These are phyloP conservation scores for Pleurotus cornucopiae DNA, from an alignment of 768 basidiomycete genomes.

Conservation along the genomic window DNA sequence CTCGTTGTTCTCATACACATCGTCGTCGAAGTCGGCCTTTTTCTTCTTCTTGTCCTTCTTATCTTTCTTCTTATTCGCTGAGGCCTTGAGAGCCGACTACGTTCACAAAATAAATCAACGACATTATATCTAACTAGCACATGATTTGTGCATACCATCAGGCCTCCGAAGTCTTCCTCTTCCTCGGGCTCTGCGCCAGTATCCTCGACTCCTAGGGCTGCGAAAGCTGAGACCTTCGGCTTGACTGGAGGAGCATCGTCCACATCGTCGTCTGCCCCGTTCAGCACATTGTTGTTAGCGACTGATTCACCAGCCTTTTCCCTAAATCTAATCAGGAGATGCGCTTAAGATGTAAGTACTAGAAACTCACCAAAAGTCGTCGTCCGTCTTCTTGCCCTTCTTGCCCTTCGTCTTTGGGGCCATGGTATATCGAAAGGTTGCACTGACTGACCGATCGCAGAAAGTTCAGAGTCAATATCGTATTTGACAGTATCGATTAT, in stretches of 20 bases:
- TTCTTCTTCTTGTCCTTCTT: conserved; percentile 47
- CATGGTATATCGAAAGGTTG: conserved; percentile 26
- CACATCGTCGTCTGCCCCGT: conserved; percentile 29
- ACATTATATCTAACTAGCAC: conserved; percentile 9
- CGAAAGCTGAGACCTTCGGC: conserved; percentile 47
- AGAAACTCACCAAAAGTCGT: conserved; percentile 73
- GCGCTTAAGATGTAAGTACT: conserved; percentile 7
- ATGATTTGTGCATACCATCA: conserved; percentile 53
- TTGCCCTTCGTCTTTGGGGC: conserved; percentile 74
- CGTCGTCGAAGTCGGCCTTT: conserved; percentile 44
- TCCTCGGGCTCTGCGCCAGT: conserved; percentile 43
- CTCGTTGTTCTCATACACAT: conserved; percentile 23
- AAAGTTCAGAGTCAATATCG: background rate
- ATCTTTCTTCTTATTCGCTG: conserved; percentile 46
- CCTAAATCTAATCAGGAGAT: conserved; percentile 33
- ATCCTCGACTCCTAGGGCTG: conserved; percentile 42
- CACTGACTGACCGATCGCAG: background rate
- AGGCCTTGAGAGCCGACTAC: conserved; percentile 65
- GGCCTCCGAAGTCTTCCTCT: conserved; percentile 67
- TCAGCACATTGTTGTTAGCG: conserved; percentile 31
- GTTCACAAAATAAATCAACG: conserved; percentile 9
- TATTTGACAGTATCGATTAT: background rate
- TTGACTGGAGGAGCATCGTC: conserved; percentile 30
- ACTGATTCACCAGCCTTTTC: conserved; percentile 61
- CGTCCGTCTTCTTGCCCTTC: conserved; percentile 78